Evolutionary conservation across 2,329 filamentous ascomycete genomes (phyloP), one percentile per base, ranked within the genome.

Genomic region (Fusarium incarnatum): DNA sequence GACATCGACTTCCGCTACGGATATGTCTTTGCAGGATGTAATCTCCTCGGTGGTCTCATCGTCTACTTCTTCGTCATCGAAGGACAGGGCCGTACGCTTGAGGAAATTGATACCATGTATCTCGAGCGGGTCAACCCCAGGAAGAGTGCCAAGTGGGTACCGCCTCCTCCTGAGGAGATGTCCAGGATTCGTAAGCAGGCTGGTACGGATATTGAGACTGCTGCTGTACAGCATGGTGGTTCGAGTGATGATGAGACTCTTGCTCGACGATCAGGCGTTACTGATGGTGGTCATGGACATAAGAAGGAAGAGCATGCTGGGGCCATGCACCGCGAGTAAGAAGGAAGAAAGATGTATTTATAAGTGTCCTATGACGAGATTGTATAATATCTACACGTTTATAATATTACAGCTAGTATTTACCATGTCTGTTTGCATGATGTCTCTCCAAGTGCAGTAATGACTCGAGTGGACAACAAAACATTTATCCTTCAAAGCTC

Each of bases 61-160:
- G 90, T 94, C 30, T 94, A 91, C 82, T 92, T 94, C 80, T 94
- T 94, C 78, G 86, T 94, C 55, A 88, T 91, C 59, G 92, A 94
- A 77, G 89, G 87, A 47, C 89, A 92, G 75, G 92, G 90, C 55
- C 87, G 91, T 8, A 90, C 88, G 0, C 84, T 95, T 3, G 92
- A 95, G 80, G 91, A 94, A 78, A 91, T 95, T 58, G 92, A 95
- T 73, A 91, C 89, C 49, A 92, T 92, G 90, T 94, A 94, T 70
- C 83, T 92, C 37, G 83, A 90, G 52, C 81, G 82, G 27, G 89
- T 93, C 20, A 87, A 82, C 70, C 89, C 91, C 0, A 88, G 87
- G 81, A 86, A 88, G 82, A 90, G 88, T 72, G 77, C 81, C 47
- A 81, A 85, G 66, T 92, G 86, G 87, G 70, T 80, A 8, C 76